These are phyloP conservation scores for Xylariaceae sp. DNA, from an alignment of 2,329 filamentous ascomycete species.

Conservation along the genomic window DNA sequence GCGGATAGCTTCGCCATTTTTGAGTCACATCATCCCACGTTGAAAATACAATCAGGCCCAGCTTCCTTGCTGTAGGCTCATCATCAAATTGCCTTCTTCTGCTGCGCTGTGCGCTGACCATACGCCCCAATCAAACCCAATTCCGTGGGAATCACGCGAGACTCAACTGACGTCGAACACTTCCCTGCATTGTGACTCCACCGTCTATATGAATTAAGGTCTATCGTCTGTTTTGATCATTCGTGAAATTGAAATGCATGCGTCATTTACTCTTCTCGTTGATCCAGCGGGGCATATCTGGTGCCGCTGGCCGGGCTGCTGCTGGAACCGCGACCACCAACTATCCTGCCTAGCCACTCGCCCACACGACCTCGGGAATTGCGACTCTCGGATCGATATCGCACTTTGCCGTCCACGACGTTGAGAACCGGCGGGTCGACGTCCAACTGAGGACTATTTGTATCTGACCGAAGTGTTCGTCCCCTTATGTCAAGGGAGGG, in stretches of 20 bases:
- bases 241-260: constrained; percentile 16
- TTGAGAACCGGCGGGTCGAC: constrained; percentile 69
- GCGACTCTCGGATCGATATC: constrained; percentile 31
- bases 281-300: constrained; percentile 38
- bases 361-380: constrained; percentile 37
- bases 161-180: constrained; percentile 16
- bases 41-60: neutral
- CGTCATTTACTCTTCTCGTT: constrained; percentile 35
- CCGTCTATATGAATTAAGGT: constrained; percentile 25
- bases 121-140: constrained; percentile 1
- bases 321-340: constrained; percentile 34
- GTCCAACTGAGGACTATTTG: constrained; percentile 71
- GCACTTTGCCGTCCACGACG: constrained; percentile 41
- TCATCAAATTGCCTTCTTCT: constrained; percentile 8
- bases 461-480: constrained; percentile 49
- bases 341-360: constrained; percentile 44
- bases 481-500: constrained; percentile 68
- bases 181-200: constrained; percentile 16
- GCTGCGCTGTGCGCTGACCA: constrained; percentile 3
- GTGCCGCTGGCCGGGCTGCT: constrained; percentile 32
- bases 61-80: constrained; percentile 1
- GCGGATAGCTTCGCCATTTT: neutral
- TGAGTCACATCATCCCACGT: neutral
- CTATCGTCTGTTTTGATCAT: constrained; percentile 20
- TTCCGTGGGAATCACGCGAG: constrained; percentile 5